Evolutionary conservation across 2,329 filamentous ascomycete genomes (phyloP).

Genomic region (Gnomoniopsis smithogilvyi): DNA sequence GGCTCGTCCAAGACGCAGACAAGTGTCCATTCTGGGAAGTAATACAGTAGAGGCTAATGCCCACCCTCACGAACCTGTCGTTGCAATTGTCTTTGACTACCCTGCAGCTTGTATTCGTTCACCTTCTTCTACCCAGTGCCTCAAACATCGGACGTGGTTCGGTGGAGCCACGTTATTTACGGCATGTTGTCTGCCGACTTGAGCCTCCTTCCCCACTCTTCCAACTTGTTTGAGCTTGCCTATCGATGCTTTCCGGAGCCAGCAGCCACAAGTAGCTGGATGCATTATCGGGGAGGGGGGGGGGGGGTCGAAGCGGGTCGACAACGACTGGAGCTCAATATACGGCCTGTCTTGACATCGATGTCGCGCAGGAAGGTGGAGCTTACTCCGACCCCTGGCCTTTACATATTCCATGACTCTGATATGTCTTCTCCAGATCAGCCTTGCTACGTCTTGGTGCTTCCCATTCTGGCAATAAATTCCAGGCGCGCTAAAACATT

Average conservation of each 20-base stretch:
- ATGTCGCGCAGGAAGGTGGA: too few species aligned
- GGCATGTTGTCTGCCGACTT: conserved; percentile 24
- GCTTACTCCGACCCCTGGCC: too few species aligned
- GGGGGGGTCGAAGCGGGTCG: too few species aligned
- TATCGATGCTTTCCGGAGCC: background rate
- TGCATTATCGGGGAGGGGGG: background rate
- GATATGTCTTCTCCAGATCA: background rate
- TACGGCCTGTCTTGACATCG: too few species aligned
- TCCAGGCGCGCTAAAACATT: background rate
- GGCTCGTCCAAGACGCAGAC: too few species aligned
- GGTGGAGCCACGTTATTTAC: conserved; percentile 35
- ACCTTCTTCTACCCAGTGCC: conserved; percentile 16
- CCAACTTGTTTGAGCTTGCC: background rate
- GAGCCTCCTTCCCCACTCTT: conserved; percentile 14
- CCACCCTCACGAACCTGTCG: background rate
- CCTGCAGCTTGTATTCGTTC: background rate
- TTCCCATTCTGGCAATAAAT: background rate
- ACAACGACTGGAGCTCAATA: too few species aligned
- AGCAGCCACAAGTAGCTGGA: background rate
- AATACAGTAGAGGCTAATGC: too few species aligned
- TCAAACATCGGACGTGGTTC: conserved; percentile 14
- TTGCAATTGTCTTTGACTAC: background rate
- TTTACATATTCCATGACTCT: too few species aligned
- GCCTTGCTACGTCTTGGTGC: background rate
- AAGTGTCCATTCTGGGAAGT: too few species aligned